Percentiles rank a stretch among this genome's conserved stretches.
Evolutionary conservation across 2,329 filamentous ascomycete genomes (phyloP).

Genomic region (Fusarium zealandicum): DNA sequence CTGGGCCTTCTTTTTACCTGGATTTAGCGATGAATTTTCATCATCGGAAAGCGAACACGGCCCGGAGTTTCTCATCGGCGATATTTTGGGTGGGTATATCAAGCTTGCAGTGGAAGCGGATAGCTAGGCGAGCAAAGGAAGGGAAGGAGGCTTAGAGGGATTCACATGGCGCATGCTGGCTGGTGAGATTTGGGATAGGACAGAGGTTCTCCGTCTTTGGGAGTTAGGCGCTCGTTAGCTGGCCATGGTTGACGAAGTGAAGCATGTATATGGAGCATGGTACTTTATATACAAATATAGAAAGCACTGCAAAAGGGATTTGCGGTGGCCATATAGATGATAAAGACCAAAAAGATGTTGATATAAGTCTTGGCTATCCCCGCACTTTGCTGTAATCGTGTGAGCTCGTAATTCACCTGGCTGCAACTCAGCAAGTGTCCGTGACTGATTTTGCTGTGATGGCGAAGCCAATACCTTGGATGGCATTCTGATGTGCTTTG

Average conservation of each 20-base stretch:
- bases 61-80: constrained; percentile 34
- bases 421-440: no score
- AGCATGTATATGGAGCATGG: background rate
- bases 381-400: no score
- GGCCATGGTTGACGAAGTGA: background rate
- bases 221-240: background rate
- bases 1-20: constrained; percentile 8
- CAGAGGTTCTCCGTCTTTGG: background rate
- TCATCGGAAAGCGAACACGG: constrained; percentile 32
- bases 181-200: background rate
- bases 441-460: no score
- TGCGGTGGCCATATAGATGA: background rate
- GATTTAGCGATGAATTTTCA: constrained; percentile 15
- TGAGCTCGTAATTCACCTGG: no score
- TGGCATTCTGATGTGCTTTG: no score
- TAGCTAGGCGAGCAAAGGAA: background rate
- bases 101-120: constrained; percentile 2
- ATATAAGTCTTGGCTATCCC: background rate
- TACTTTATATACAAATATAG: background rate
- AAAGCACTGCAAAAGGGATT: background rate
- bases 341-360: background rate
- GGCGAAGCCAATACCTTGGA: no score
- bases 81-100: constrained; percentile 17
- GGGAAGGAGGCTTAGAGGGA: constrained; percentile 7
- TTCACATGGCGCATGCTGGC: background rate